Conservation (phyloP, 768 basidiomycete species). For the Leccinum uliginosum region DNA sequence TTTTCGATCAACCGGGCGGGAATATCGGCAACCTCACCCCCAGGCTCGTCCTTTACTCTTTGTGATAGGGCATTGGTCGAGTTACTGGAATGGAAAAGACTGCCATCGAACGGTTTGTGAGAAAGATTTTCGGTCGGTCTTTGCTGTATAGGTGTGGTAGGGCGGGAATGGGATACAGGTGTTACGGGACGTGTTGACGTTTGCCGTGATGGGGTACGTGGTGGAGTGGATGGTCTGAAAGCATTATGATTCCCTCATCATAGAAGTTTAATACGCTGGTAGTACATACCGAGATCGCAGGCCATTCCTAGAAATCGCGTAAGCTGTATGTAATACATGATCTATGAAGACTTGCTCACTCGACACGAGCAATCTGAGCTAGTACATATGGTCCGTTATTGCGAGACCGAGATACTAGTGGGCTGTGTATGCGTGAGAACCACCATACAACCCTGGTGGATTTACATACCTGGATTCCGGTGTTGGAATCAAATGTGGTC, state of each 20-base stretch:
- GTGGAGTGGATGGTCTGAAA: slow-evolving; percentile 18
- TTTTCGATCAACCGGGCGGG: slow-evolving; percentile 51
- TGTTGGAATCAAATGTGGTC: slow-evolving; percentile 24
- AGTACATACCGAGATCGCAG: slow-evolving; percentile 16
- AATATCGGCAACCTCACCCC: slow-evolving; percentile 59
- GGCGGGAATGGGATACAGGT: slow-evolving; percentile 9
- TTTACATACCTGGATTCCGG: slow-evolving; percentile 29
- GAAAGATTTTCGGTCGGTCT: neutral
- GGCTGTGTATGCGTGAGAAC: slow-evolving; percentile 17
- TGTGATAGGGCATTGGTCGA: neutral
- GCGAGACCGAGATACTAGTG: slow-evolving; percentile 19
- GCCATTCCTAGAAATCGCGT: slow-evolving; percentile 2
- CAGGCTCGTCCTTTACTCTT: slow-evolving; percentile 27
- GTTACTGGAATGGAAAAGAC: neutral
- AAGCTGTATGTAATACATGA: neutral
- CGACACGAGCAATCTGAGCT: slow-evolving; percentile 1
- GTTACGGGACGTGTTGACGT: slow-evolving; percentile 13
- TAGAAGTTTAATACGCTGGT: neutral
- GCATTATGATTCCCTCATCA: neutral
- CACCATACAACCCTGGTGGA: neutral
- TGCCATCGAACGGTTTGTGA: neutral
- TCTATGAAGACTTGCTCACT: slow-evolving; percentile 9
- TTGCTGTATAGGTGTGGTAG: slow-evolving; percentile 10
- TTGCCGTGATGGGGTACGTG: slow-evolving; percentile 13
- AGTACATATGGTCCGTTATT: slow-evolving; percentile 14